Evolutionary conservation across 768 basidiomycete genomes (phyloP), one percentile per base, ranked within the genome.

Genomic region (Psilocybe cyanescens): DNA sequence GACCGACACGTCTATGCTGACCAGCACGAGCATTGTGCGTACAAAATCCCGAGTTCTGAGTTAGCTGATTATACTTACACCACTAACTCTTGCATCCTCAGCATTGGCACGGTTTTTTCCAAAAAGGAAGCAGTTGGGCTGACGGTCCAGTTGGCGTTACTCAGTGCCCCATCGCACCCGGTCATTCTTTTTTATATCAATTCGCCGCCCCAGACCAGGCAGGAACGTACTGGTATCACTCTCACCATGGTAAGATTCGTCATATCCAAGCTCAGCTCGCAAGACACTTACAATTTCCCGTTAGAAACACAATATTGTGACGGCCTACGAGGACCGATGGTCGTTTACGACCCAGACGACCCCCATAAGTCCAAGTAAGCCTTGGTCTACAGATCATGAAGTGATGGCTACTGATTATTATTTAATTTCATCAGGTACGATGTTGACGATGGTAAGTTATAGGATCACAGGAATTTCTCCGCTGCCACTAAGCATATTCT

Each of bases 291-390:
- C 24, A 68, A 37, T 39, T 41, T 65, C 33, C 33, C 9, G 37
- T 9, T 31, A 72, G 76, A 75, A 8, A 78, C 78, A 1, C 85
- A 86, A 69, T 86, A 86, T 58, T 86, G 85, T 55, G 85, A 86
- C 58, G 85, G 84, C 0, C 73, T 86, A 29, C 71, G 84, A 46
- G 84, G 84, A 0, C 74, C 79, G 1, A 39, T 85, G 35, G 75
- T 86, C 6, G 71, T 85, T 12, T 81, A 83, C 44, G 81, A 83
- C 41, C 68, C 62, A 8, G n/a, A 57, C n/a, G 80, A 81, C 61
- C 79, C 80, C 9, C 72, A 79, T 39, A 64, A 60, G 47, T 46
- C 61, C 37, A 61, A 72, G 55, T 33, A 19, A 30, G 62, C 58
- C 46, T 61, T 48, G n/a, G 35, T 29, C 2, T 48, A 48, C 5